phyloP scores from a whole-genome alignment of 331 rosid species.

The Rosa hybrid region DNA sequence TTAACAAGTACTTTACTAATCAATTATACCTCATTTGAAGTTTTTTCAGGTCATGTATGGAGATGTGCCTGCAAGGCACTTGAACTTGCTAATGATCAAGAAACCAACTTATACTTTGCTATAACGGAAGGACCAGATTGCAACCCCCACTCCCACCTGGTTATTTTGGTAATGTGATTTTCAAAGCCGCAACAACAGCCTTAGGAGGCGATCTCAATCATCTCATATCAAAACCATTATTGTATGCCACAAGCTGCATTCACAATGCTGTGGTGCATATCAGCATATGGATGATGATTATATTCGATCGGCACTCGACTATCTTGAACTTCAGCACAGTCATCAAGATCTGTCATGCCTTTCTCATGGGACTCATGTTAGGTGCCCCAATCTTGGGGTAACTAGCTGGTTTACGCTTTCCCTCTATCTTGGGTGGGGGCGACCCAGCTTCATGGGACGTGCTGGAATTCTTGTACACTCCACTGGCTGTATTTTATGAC shows the following conservation, averaged over 20 bases:
- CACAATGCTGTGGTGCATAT: not conserved
- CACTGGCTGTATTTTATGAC: no score
- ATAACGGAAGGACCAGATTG: conserved; percentile 16
- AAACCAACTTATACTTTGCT: conserved; percentile 44
- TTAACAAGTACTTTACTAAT: not conserved
- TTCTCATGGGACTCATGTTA: not conserved
- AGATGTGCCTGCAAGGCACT: conserved; percentile 60
- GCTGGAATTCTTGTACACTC: conserved; percentile 33
- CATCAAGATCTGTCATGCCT: not conserved
- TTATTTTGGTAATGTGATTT: conserved; percentile 20
- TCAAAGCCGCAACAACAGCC: conserved; percentile 9
- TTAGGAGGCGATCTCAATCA: not conserved
- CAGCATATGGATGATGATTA: not conserved
- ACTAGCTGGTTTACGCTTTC: conserved; percentile 71
- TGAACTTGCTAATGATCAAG: conserved; percentile 58
- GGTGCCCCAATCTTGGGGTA: conserved; percentile 50
- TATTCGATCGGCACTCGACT: conserved; percentile 2
- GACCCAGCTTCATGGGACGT: conserved; percentile 76
- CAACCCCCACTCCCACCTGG: conserved; percentile 63
- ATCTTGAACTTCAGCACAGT: conserved; percentile 8
- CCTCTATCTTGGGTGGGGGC: conserved; percentile 81
- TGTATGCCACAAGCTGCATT: conserved; percentile 1
- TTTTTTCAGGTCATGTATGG: conserved; percentile 76
- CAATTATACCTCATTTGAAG: conserved; percentile 60
- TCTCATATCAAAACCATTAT: conserved; percentile 11